Evolutionary conservation across 306 rosid species (phyloP).

Genomic region (Rubus idaeus): DNA sequence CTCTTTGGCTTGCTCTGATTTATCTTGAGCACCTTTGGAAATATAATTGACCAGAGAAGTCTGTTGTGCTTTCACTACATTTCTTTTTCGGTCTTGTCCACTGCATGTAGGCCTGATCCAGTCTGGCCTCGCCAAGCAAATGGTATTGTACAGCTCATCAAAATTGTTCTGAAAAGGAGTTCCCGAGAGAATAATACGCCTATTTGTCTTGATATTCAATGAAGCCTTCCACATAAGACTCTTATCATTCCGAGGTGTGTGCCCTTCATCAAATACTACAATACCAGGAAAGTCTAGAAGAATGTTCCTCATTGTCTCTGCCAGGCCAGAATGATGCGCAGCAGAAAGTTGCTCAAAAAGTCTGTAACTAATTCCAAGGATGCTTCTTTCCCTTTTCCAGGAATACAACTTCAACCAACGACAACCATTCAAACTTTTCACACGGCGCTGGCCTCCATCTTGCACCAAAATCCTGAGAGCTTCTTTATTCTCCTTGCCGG

Average conservation of each 20-base stretch:
- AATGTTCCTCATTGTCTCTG: slow-evolving; percentile 19
- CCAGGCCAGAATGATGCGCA: neutral
- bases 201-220: slow-evolving; percentile 43
- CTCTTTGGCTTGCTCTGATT: slow-evolving; percentile 19
- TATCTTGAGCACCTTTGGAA: slow-evolving; percentile 22
- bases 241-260: slow-evolving; percentile 51
- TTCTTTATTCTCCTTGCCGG: slow-evolving; percentile 36
- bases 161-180: slow-evolving; percentile 76
- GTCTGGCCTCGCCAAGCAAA: slow-evolving; percentile 50
- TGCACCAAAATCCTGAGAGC: slow-evolving; percentile 19
- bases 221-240: slow-evolving; percentile 47
- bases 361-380: slow-evolving; percentile 56
- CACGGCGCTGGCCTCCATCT: neutral
- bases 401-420: slow-evolving; percentile 47
- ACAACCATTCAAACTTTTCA: neutral
- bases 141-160: slow-evolving; percentile 52
- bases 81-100: slow-evolving; percentile 7
- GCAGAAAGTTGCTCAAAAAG: slow-evolving; percentile 46
- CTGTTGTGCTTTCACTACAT: slow-evolving; percentile 34
- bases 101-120: neutral
- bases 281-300: slow-evolving; percentile 53
- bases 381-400: slow-evolving; percentile 49
- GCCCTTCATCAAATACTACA: slow-evolving; percentile 72
- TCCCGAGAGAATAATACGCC: slow-evolving; percentile 67
- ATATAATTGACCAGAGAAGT: slow-evolving; percentile 25